A percentile compares a stretch with the other conserved stretches of the same genome.
Conservation (phyloP, 495 filamentous ascomycete species). For the Staphylotrichum tortipilum region DNA sequence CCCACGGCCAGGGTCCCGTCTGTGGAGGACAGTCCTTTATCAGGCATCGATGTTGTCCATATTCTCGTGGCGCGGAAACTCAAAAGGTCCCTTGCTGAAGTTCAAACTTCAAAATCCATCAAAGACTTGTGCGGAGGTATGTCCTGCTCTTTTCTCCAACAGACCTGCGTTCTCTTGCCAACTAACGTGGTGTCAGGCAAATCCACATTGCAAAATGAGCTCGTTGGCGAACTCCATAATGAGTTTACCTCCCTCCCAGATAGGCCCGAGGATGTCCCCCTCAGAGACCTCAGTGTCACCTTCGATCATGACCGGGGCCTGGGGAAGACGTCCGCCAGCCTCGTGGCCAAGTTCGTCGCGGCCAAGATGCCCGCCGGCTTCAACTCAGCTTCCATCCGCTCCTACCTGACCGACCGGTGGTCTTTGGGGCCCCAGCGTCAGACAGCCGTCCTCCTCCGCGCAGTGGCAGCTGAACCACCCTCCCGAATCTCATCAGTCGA, state of each 20-base stretch:
- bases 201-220: slow-evolving; percentile 85
- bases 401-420: not conserved
- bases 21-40: not conserved
- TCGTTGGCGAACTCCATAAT: slow-evolving; percentile 80
- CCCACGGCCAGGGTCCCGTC: not conserved
- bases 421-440: not conserved
- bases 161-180: not conserved
- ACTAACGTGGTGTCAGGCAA: no score
- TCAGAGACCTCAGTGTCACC: slow-evolving; percentile 80
- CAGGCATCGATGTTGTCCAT: not conserved
- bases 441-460: not conserved
- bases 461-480: not conserved
- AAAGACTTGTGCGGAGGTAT: slow-evolving; percentile 58
- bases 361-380: not conserved
- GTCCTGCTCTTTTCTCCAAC: not conserved
- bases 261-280: slow-evolving; percentile 83
- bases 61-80: slow-evolving; percentile 76
- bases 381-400: not conserved
- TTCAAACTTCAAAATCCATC: slow-evolving; percentile 83
- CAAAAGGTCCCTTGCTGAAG: slow-evolving; percentile 73
- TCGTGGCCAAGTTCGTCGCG: slow-evolving; percentile 43
- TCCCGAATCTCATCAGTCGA: not conserved
- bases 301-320: slow-evolving; percentile 50
- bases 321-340: slow-evolving; percentile 84
- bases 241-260: slow-evolving; percentile 92